phyloP scores from a whole-genome alignment of 768 basidiomycete species.

The Melanogaster broomeanus region DNA sequence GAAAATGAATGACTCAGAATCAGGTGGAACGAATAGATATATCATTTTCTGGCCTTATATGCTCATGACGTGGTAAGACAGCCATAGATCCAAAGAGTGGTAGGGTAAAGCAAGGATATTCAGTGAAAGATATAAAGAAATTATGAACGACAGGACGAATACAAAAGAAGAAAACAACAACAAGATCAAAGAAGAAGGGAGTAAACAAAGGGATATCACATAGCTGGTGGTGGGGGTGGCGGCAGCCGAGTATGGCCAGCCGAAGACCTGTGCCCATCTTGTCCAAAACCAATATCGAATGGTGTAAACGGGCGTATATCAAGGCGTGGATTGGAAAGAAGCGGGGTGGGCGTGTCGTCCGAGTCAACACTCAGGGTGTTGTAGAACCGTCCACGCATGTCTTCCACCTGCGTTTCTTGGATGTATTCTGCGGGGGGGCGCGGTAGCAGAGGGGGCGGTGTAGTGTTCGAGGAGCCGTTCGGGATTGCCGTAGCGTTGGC shows the following conservation, averaged over 20 bases:
- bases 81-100: background rate
- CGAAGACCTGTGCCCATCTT: slow-evolving; percentile 8
- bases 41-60: background rate
- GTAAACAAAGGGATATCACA: background rate
- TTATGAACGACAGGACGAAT: background rate
- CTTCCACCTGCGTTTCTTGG: slow-evolving; percentile 77
- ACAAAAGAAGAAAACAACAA: background rate
- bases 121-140: background rate
- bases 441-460: slow-evolving; percentile 74
- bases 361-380: slow-evolving; percentile 23
- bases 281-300: slow-evolving; percentile 37
- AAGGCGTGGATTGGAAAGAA: slow-evolving; percentile 17
- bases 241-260: slow-evolving; percentile 3
- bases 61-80: background rate
- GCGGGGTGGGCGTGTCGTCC: slow-evolving; percentile 29
- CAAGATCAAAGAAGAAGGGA: background rate
- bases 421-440: slow-evolving; percentile 81
- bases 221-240: slow-evolving; percentile 12
- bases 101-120: background rate
- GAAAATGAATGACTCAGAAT: background rate
- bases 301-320: slow-evolving; percentile 51
- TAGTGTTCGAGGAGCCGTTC: slow-evolving; percentile 25
- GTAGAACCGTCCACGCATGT: slow-evolving; percentile 52
- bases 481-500: slow-evolving; percentile 13
- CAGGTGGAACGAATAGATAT: background rate